These are phyloP conservation scores for Xylariaceae sp. DNA, from an alignment of 2,329 filamentous ascomycete genomes.

Conservation along the genomic window DNA sequence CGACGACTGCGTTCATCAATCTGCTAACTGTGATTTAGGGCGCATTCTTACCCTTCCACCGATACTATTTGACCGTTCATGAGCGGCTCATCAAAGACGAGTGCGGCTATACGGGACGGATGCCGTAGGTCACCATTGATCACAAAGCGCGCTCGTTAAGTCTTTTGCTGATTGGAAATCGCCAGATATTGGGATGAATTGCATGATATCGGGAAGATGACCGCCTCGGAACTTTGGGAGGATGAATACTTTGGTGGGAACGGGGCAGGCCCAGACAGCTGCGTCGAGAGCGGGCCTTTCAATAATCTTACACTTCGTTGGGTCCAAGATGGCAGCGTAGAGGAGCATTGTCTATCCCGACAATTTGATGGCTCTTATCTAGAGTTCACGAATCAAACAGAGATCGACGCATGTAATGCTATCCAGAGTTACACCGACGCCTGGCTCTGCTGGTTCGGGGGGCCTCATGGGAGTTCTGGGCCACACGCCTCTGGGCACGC, in stretches of 20 bases:
- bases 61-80: slow-evolving; percentile 15
- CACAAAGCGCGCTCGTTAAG: too few relatives aligned
- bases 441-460: slow-evolving; percentile 9
- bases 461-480: too few relatives aligned
- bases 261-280: slow-evolving; percentile 4
- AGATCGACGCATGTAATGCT: slow-evolving; percentile 8
- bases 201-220: too few relatives aligned
- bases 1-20: too few relatives aligned
- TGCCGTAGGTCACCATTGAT: slow-evolving; percentile 17
- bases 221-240: too few relatives aligned
- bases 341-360: slow-evolving; percentile 8
- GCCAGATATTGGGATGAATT: slow-evolving; percentile 7
- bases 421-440: slow-evolving; percentile 6
- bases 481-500: slow-evolving; percentile 10
- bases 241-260: slow-evolving; percentile 4
- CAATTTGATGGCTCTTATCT: slow-evolving; percentile 1
- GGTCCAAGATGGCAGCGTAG: background rate
- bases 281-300: slow-evolving; percentile 8
- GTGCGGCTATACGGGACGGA: slow-evolving; percentile 17
- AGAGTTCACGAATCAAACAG: slow-evolving; percentile 4
- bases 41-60: slow-evolving; percentile 17
- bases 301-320: slow-evolving; percentile 3
- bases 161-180: background rate
- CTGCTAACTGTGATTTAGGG: too few relatives aligned
- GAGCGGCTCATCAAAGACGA: slow-evolving; percentile 13